phyloP scores from a whole-genome alignment of 1,139 yeast genomes.

The Starmera stellimalicola region DNA sequence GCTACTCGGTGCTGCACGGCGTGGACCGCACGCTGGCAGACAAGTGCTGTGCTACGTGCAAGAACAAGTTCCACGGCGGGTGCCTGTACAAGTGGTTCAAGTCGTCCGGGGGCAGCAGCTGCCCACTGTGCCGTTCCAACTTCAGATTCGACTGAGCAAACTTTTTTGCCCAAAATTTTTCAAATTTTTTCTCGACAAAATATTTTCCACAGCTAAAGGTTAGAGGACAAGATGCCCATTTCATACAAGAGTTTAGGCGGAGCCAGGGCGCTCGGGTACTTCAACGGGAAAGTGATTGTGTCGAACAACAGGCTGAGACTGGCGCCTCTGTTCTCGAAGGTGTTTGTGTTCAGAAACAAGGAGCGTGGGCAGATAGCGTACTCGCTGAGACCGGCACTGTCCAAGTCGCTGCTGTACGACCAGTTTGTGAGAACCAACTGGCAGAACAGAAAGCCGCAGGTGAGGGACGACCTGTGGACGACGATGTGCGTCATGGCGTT shows the following conservation, averaged over 20 bases:
- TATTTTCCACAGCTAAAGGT: neutral
- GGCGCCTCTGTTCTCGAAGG: slow-evolving; percentile 63
- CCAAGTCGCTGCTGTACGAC: slow-evolving; percentile 55
- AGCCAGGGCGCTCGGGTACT: neutral
- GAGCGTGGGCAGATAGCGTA: slow-evolving; percentile 87
- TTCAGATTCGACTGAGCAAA: slow-evolving; percentile 17
- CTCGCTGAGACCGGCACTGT: slow-evolving; percentile 68
- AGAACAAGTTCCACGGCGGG: slow-evolving; percentile 92
- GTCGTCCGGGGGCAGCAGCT: slow-evolving; percentile 82
- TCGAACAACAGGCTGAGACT: neutral
- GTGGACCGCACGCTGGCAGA: slow-evolving; percentile 83
- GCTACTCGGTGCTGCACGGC: slow-evolving; percentile 74
- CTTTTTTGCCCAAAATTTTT: no score
- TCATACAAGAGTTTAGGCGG: neutral
- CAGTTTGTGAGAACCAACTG: slow-evolving; percentile 77
- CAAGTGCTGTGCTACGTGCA: slow-evolving; percentile 82
- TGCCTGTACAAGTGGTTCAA: slow-evolving; percentile 97
- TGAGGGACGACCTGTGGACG: slow-evolving; percentile 84
- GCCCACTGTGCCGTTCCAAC: slow-evolving; percentile 76
- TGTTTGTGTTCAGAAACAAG: slow-evolving; percentile 72
- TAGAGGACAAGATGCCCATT: neutral
- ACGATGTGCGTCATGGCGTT: slow-evolving; percentile 81
- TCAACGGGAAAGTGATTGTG: neutral
- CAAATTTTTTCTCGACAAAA: no score
- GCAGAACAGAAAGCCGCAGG: slow-evolving; percentile 72